Conservation (phyloP, 106 monocot species). For the Posidonia australis region DNA sequence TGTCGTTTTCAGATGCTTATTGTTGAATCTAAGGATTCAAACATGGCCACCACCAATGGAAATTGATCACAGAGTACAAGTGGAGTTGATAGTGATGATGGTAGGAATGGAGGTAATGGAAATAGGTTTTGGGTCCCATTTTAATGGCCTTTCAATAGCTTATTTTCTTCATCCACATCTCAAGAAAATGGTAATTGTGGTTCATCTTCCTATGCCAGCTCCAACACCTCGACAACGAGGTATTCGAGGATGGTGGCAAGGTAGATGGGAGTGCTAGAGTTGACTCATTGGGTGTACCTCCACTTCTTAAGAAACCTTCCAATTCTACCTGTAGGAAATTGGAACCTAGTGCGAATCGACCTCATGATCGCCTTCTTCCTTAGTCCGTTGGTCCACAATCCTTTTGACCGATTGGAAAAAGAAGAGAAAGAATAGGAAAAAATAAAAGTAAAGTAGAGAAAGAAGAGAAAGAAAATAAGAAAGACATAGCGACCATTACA, state of each 20-base stretch:
- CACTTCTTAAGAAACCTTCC: slow-evolving; percentile 19
- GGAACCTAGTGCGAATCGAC: slow-evolving; percentile 17
- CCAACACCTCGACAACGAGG: slow-evolving; percentile 37
- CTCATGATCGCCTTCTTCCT: slow-evolving; percentile 21
- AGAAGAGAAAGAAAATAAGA: too few relatives aligned
- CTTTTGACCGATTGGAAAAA: slow-evolving; percentile 15
- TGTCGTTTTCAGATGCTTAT: slow-evolving; percentile 69
- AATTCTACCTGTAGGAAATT: slow-evolving; percentile 23
- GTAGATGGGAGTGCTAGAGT: slow-evolving; percentile 23
- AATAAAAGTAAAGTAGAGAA: too few relatives aligned
- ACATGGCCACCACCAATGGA: neutral
- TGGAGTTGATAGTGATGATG: neutral
- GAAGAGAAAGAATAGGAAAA: too few relatives aligned
- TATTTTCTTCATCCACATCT: slow-evolving; percentile 32
- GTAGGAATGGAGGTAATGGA: slow-evolving; percentile 7
- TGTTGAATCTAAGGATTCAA: slow-evolving; percentile 26
- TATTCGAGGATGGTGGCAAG: slow-evolving; percentile 26
- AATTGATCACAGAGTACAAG: neutral
- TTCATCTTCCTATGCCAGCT: slow-evolving; percentile 32
- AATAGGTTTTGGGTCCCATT: slow-evolving; percentile 33
- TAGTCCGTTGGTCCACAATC: slow-evolving; percentile 17
- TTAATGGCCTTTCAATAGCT: slow-evolving; percentile 47
- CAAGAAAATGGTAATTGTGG: slow-evolving; percentile 7
- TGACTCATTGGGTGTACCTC: slow-evolving; percentile 15
- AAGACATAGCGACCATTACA: too few relatives aligned